These are phyloP conservation scores for Raddia distichophylla DNA, from an alignment of 176 grass and related monocot genomes.

Conservation along the genomic window DNA sequence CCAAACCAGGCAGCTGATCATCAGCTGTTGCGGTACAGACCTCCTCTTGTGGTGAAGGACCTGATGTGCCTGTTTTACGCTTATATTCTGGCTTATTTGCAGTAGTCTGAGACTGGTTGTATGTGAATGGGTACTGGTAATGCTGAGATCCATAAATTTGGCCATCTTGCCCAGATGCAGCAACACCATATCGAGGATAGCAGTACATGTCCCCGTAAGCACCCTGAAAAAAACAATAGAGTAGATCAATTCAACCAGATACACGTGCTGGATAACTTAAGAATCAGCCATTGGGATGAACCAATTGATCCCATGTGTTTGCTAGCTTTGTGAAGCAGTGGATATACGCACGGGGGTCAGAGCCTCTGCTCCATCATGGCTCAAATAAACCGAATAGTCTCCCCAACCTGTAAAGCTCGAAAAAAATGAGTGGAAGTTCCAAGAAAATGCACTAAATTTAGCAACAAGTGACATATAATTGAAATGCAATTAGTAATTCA, in stretches of 20 bases:
- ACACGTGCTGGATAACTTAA: neutral
- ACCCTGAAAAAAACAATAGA: slow-evolving; percentile 52
- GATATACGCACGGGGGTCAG: slow-evolving; percentile 43
- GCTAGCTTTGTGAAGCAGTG: neutral
- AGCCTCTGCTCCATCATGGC: slow-evolving; percentile 48
- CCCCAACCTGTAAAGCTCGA: slow-evolving; percentile 50
- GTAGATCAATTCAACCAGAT: neutral
- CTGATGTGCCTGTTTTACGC: slow-evolving; percentile 34
- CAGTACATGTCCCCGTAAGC: slow-evolving; percentile 78
- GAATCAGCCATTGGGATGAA: neutral
- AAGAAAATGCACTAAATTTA: neutral
- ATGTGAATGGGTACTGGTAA: slow-evolving; percentile 55
- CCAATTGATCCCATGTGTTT: neutral
- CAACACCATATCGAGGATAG: slow-evolving; percentile 61
- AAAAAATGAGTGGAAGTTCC: neutral
- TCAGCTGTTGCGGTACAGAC: slow-evolving; percentile 37
- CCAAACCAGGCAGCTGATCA: slow-evolving; percentile 30
- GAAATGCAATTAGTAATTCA: neutral
- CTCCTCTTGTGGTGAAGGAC: slow-evolving; percentile 15
- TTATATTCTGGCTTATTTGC: slow-evolving; percentile 43
- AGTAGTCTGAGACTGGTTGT: slow-evolving; percentile 46
- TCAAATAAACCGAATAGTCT: slow-evolving; percentile 46
- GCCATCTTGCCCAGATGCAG: slow-evolving; percentile 53
- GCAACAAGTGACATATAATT: neutral
- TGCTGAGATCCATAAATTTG: slow-evolving; percentile 66